phyloP scores from a whole-genome alignment of 352 stramenopile species.

The Phytophthora crassamura region DNA sequence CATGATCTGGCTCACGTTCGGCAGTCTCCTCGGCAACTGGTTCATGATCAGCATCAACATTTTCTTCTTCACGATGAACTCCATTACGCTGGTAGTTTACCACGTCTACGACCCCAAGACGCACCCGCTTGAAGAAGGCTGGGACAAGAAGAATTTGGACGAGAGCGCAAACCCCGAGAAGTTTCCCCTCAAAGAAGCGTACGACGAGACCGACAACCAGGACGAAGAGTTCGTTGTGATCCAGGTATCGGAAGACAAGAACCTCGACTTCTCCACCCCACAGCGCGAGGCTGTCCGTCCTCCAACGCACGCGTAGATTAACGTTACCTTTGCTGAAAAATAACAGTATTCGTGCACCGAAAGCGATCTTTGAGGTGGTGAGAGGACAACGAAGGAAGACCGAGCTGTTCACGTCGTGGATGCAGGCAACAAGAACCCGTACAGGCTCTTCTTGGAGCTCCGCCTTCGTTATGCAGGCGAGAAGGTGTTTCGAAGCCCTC shows the following conservation, averaged over 20 bases:
- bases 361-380: too few relatives aligned
- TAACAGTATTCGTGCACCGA: too few relatives aligned
- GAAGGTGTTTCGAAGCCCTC: too few relatives aligned
- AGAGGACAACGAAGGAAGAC: too few relatives aligned
- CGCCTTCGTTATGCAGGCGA: too few relatives aligned
- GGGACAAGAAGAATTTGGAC: constrained; percentile 22
- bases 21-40: constrained; percentile 38
- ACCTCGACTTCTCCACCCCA: constrained; percentile 1
- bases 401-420: too few relatives aligned
- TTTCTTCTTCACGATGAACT: constrained; percentile 37
- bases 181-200: constrained; percentile 8
- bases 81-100: constrained; percentile 33
- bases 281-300: constrained; percentile 7
- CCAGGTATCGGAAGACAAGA: constrained; percentile 13
- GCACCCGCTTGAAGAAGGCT: constrained; percentile 23
- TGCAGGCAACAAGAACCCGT: too few relatives aligned
- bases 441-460: too few relatives aligned
- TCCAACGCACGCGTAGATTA: constrained; percentile 5
- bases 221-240: constrained; percentile 28
- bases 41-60: constrained; percentile 50
- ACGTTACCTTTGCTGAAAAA: too few relatives aligned
- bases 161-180: constrained; percentile 18
- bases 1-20: constrained; percentile 57
- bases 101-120: constrained; percentile 34
- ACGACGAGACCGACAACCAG: constrained; percentile 12